Conservation (phyloP, 73 alveolate genomes). For the Blepharisma stoltei region DNA sequence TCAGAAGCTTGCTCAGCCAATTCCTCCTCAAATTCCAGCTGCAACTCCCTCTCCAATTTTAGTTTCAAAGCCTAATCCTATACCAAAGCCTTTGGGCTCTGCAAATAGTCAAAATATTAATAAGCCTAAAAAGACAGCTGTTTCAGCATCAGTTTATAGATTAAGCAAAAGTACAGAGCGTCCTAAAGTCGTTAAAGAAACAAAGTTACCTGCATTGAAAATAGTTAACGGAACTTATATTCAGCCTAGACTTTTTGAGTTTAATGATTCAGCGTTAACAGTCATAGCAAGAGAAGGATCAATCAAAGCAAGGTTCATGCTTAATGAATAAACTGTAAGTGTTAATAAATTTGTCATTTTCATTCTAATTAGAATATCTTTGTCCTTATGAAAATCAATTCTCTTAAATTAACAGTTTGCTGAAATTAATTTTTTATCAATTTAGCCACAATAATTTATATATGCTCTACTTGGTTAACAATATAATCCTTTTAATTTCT, state of each 20-base stretch:
- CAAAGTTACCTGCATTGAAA: slow-evolving; percentile 5
- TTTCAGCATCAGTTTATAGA: neutral
- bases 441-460: neutral
- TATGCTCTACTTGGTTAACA: too few species aligned
- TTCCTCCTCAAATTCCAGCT: neutral
- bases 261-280: slow-evolving; percentile 1
- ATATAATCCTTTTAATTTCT: too few species aligned
- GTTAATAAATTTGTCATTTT: neutral
- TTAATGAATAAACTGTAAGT: neutral
- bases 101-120: neutral
- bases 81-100: neutral
- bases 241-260: slow-evolving; percentile 21
- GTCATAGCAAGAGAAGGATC: neutral
- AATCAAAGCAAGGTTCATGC: slow-evolving; percentile 6
- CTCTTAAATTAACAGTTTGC: neutral
- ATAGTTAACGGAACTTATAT: neutral
- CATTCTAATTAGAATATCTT: neutral
- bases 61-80: neutral
- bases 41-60: slow-evolving; percentile 6
- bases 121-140: neutral
- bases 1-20: too few species aligned
- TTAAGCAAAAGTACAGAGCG: neutral
- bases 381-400: neutral
- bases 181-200: neutral
- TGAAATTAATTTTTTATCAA: neutral